A percentile compares a stretch with the other conserved stretches of the same genome.
These are phyloP conservation scores for Karstenula rhodostoma DNA, from an alignment of 2,329 filamentous ascomycete genomes.

Conservation along the genomic window DNA sequence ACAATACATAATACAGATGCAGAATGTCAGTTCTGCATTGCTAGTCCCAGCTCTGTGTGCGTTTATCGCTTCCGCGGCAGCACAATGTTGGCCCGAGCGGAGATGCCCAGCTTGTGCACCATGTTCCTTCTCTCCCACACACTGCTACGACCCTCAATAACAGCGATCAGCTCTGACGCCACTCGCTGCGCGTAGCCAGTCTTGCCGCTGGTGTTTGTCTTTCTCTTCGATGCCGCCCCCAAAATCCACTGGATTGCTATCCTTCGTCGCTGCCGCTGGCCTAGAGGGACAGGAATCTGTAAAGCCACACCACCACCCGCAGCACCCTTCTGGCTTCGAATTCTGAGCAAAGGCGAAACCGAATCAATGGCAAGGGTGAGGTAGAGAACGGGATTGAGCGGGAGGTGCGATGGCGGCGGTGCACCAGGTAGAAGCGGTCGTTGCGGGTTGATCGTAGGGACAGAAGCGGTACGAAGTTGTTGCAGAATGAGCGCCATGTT, in stretches of 20 bases:
- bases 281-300: constrained; percentile 81
- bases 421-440: constrained; percentile 78
- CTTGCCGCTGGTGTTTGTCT: constrained; percentile 73
- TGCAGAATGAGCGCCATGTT: constrained; percentile 86
- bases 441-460: constrained; percentile 76
- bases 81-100: constrained; percentile 75
- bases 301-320: constrained; percentile 87
- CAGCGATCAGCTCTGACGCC: constrained; percentile 84
- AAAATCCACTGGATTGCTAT: constrained; percentile 89
- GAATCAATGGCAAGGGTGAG: constrained; percentile 91
- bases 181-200: constrained; percentile 78
- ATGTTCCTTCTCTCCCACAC: constrained; percentile 84
- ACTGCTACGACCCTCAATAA: constrained; percentile 83
- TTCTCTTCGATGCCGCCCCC: constrained; percentile 80
- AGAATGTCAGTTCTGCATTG: not conserved
- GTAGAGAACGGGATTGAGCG: constrained; percentile 88
- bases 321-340: constrained; percentile 77
- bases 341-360: constrained; percentile 84
- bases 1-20: constrained; percentile 3
- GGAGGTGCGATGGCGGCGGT: constrained; percentile 79
- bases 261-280: constrained; percentile 76
- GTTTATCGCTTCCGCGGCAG: constrained; percentile 42
- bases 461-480: constrained; percentile 81
- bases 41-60: not conserved
- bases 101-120: constrained; percentile 83